A percentile compares a stretch with the other conserved stretches of the same genome.
Conservation (phyloP, 371 early-diverging fungal genomes). For the Choanephora cucurbitarum region DNA sequence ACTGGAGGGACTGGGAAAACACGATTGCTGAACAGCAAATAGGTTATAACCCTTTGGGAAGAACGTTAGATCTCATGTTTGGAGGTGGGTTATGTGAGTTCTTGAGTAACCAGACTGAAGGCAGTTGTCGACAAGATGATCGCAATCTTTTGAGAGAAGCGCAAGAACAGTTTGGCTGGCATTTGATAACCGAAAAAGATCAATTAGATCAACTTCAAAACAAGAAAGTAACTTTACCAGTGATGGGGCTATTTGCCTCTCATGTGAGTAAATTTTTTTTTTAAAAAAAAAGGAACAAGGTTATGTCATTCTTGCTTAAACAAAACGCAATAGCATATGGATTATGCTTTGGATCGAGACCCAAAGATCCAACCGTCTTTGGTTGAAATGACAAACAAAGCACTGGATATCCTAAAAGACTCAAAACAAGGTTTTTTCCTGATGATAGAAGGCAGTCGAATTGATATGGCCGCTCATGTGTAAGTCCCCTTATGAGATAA, state of each 20-base stretch:
- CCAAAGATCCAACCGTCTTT: conserved; percentile 65
- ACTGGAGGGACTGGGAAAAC: conserved; percentile 73
- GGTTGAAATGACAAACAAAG: conserved; percentile 73
- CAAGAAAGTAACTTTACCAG: conserved; percentile 58
- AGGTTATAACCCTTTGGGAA: conserved; percentile 80
- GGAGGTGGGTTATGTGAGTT: conserved; percentile 93
- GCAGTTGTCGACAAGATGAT: conserved; percentile 73
- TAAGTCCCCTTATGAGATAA: no score
- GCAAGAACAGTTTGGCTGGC: conserved; percentile 58
- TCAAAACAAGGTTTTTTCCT: conserved; percentile 78
- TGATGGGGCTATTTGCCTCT: conserved; percentile 71
- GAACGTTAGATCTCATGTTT: conserved; percentile 87
- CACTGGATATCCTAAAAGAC: conserved; percentile 56
- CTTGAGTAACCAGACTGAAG: conserved; percentile 56
- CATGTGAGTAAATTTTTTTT: conserved; percentile 33
- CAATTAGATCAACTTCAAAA: conserved; percentile 62
- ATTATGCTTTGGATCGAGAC: conserved; percentile 80
- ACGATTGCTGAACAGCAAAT: conserved; percentile 91
- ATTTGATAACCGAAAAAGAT: conserved; percentile 36
- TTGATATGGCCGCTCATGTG: conserved; percentile 82
- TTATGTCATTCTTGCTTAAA: not conserved
- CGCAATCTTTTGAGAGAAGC: conserved; percentile 64
- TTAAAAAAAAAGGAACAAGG: not conserved
- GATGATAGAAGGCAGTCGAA: conserved; percentile 94
- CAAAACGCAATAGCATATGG: conserved; percentile 77